phyloP scores from a whole-genome alignment of 176 grass and related monocot genomes.

The Avena eriantha region DNA sequence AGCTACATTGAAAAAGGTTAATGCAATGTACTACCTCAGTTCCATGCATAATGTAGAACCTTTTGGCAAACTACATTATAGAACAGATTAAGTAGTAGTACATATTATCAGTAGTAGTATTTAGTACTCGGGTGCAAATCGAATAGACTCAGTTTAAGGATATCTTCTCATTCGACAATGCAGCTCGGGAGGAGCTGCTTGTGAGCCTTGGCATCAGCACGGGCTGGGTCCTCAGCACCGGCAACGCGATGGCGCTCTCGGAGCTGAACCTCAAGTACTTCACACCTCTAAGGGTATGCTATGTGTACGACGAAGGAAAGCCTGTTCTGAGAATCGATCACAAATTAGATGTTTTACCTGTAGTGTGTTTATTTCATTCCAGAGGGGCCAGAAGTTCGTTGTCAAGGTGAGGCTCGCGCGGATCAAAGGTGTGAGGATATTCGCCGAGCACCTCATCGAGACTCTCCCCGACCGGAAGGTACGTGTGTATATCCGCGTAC shows the following conservation, averaged over 20 bases:
- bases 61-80: not conserved
- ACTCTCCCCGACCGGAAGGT: conserved; percentile 60
- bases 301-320: no score
- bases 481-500: not conserved
- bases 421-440: conserved; percentile 53
- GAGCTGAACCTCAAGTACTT: conserved; percentile 64
- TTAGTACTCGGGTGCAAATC: not conserved
- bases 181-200: conserved; percentile 66
- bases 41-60: no score
- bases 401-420: conserved; percentile 56
- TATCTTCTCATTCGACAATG: not conserved
- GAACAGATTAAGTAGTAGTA: not conserved
- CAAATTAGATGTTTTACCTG: no score
- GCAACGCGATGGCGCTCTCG: conserved; percentile 58
- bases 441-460: conserved; percentile 58
- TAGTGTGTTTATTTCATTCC: not conserved
- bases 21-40: no score
- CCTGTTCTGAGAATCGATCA: no score
- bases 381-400: conserved; percentile 51
- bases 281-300: not conserved
- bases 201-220: conserved; percentile 49
- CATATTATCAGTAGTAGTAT: not conserved
- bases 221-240: conserved; percentile 47
- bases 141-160: not conserved
- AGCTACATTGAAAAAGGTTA: conserved; percentile 46